Percentiles rank a stretch among this genome's conserved stretches.
These are phyloP conservation scores for Sonneratia caseolaris DNA, from an alignment of 345 rosid species.

Conservation along the genomic window DNA sequence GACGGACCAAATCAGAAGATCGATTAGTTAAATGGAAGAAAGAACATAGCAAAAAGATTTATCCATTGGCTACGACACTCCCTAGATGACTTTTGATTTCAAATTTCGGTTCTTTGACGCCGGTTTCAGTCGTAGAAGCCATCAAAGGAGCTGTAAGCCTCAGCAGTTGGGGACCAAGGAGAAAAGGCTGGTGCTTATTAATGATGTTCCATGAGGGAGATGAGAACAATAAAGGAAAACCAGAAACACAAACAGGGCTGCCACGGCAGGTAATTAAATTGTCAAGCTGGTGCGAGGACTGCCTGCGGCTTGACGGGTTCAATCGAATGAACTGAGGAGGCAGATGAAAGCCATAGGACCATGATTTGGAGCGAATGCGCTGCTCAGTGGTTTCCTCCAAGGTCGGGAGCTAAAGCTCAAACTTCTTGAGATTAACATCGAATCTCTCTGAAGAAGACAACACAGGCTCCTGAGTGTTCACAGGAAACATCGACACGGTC, in stretches of 20 bases:
- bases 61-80: background rate
- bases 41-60: background rate
- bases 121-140: background rate
- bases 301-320: background rate
- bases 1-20: background rate
- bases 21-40: background rate
- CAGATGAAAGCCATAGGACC: background rate
- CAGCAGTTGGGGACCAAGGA: background rate
- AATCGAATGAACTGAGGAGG: background rate
- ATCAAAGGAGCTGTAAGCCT: background rate
- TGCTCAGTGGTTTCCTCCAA: background rate
- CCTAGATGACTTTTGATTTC: background rate
- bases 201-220: too few relatives aligned
- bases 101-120: background rate
- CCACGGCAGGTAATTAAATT: background rate
- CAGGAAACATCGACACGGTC: background rate
- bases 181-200: background rate
- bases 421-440: slow-evolving; percentile 14
- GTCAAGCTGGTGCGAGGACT: background rate
- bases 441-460: slow-evolving; percentile 25
- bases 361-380: background rate
- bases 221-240: too few relatives aligned
- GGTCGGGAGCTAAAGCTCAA: slow-evolving; percentile 6
- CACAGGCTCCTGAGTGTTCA: slow-evolving; percentile 22
- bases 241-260: background rate